Percentiles rank a stretch among this genome's conserved stretches.
Conservation (phyloP, 2,329 filamentous ascomycete species). For the Pyrenochaeta sp. region DNA sequence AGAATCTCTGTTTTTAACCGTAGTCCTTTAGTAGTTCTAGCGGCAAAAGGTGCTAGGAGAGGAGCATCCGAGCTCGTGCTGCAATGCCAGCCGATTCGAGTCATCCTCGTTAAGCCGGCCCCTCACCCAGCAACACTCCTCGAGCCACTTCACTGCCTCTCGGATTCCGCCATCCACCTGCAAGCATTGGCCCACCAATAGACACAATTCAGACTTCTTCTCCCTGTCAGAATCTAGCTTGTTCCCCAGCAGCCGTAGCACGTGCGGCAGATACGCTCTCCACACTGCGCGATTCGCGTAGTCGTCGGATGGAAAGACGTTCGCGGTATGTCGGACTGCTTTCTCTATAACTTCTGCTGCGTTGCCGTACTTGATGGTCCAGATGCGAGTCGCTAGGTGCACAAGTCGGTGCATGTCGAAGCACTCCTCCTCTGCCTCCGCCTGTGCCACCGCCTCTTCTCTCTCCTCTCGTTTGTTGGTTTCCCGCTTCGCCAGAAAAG, state of each 20-base stretch:
- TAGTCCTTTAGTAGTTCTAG: too few relatives aligned
- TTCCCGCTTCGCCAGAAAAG: conserved; percentile 6
- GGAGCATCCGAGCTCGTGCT: too few relatives aligned
- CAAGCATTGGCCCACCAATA: neutral
- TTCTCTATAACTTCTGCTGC: neutral
- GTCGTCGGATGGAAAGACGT: neutral
- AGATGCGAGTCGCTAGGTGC: conserved; percentile 6
- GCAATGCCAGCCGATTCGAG: too few relatives aligned
- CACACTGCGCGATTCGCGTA: conserved; percentile 1
- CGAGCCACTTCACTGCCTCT: neutral
- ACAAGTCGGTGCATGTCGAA: conserved; percentile 14
- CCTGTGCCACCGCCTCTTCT: too few relatives aligned
- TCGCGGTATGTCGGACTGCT: neutral
- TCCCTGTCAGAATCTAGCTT: neutral
- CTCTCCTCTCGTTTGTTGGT: neutral
- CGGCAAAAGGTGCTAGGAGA: too few relatives aligned
- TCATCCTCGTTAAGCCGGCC: neutral
- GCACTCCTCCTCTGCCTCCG: neutral
- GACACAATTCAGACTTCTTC: neutral
- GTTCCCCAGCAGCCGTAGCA: neutral
- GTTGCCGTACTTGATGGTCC: conserved; percentile 2
- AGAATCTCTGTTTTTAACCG: too few relatives aligned
- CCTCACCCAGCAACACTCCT: neutral
- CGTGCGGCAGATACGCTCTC: conserved; percentile 3
- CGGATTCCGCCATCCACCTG: neutral